Percentiles rank a stretch among this genome's conserved stretches.
phyloP scores from a whole-genome alignment of 2,329 filamentous ascomycete genomes.

The Graphilbum fragrans region DNA sequence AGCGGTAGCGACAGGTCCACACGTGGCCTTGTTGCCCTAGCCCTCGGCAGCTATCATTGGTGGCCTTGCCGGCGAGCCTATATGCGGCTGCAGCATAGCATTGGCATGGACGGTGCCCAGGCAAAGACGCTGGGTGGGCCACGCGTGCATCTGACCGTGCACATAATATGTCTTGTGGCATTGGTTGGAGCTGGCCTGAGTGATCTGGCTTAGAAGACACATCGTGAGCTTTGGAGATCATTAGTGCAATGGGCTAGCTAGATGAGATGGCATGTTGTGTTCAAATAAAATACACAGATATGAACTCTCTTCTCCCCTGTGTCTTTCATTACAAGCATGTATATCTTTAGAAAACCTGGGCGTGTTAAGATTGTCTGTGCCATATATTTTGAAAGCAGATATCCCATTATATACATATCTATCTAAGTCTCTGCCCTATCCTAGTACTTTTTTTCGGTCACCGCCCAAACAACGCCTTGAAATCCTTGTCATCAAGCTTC shows the following conservation, averaged over 20 bases:
- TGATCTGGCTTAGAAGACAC: conserved; percentile 16
- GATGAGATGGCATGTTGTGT: too few relatives aligned
- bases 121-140: conserved; percentile 30
- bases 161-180: conserved; percentile 23
- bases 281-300: too few relatives aligned
- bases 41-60: conserved; percentile 34
- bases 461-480: not conserved
- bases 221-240: too few relatives aligned
- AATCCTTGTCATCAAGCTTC: not conserved
- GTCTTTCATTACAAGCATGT: too few relatives aligned
- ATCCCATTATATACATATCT: too few relatives aligned
- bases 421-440: too few relatives aligned
- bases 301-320: too few relatives aligned
- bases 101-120: conserved; percentile 8
- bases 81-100: conserved; percentile 17
- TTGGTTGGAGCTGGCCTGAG: conserved; percentile 17
- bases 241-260: too few relatives aligned
- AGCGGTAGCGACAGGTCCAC: conserved; percentile 5
- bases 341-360: too few relatives aligned
- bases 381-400: too few relatives aligned
- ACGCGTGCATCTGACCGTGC: conserved; percentile 29
- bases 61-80: conserved; percentile 34
- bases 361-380: too few relatives aligned
- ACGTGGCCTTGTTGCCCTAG: conserved; percentile 21
- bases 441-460: too few relatives aligned